Percentiles rank a stretch among this genome's conserved stretches.
These are phyloP conservation scores for Carpinus fangiana DNA, from an alignment of 306 rosid species.

Conservation along the genomic window DNA sequence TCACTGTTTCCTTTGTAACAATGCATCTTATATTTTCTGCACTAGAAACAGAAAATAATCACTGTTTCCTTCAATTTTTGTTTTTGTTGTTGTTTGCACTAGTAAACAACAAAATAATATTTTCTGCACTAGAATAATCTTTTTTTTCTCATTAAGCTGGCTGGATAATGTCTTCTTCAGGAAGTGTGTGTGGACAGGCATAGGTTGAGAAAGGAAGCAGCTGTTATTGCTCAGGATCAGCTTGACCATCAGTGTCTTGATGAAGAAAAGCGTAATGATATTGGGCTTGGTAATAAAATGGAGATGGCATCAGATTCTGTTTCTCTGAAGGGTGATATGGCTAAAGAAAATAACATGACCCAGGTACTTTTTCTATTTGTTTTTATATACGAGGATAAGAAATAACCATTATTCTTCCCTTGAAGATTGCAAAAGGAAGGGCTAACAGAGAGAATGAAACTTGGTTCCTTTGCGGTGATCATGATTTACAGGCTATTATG, in stretches of 20 bases:
- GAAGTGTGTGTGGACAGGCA: constrained; percentile 36
- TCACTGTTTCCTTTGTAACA: constrained; percentile 3
- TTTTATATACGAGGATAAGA: constrained; percentile 7
- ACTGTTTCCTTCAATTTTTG: not conserved
- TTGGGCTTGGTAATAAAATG: constrained; percentile 32
- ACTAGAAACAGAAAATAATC: no score
- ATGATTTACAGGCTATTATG: constrained; percentile 66
- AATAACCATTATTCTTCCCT: constrained; percentile 6
- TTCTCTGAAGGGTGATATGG: constrained; percentile 36
- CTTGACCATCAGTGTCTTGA: constrained; percentile 35
- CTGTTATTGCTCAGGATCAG: constrained; percentile 30
- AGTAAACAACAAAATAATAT: no score
- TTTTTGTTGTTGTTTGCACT: not conserved
- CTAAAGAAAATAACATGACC: constrained; percentile 59
- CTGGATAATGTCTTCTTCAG: constrained; percentile 38
- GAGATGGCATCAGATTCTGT: constrained; percentile 31
- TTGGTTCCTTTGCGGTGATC: constrained; percentile 16
- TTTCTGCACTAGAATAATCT: constrained; percentile 13
- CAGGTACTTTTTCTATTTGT: constrained; percentile 48
- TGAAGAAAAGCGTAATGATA: constrained; percentile 31
- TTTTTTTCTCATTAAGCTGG: constrained; percentile 11
- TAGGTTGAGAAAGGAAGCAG: constrained; percentile 32
- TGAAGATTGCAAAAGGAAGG: constrained; percentile 11
- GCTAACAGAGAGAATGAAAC: not conserved
- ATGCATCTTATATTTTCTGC: not conserved